These are phyloP conservation scores for Cutaneotrichosporon sp. DNA, from an alignment of 1,284 basidiomycete genomes.

Conservation along the genomic window DNA sequence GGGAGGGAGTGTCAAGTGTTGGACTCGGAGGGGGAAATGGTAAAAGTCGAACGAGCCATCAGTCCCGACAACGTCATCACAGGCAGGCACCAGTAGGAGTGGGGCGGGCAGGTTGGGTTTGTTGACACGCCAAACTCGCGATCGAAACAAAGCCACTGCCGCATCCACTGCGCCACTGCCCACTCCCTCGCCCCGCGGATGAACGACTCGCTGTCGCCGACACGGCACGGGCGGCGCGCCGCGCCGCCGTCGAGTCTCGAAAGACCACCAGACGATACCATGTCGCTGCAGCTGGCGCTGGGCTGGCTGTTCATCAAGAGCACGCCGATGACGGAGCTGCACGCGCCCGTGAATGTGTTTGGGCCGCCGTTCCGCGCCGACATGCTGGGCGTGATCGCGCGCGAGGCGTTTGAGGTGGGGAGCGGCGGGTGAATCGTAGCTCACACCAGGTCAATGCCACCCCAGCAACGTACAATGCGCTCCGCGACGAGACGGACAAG, in stretches of 20 bases:
- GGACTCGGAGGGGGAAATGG: not conserved
- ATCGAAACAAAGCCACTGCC: no score
- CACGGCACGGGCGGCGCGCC: not conserved
- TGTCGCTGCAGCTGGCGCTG: constrained; percentile 35
- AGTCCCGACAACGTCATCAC: not conserved
- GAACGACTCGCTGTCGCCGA: not conserved
- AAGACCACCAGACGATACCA: not conserved
- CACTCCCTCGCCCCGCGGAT: not conserved
- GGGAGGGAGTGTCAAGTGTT: no score
- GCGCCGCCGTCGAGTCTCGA: constrained; percentile 2
- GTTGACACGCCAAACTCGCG: constrained; percentile 2
- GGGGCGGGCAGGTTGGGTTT: not conserved
- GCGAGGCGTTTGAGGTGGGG: constrained; percentile 37
- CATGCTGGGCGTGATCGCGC: constrained; percentile 30
- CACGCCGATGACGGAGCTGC: constrained; percentile 14
- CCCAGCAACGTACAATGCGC: constrained; percentile 22
- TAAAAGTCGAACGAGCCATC: not conserved
- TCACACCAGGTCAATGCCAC: constrained; percentile 25
- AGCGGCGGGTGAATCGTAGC: not conserved
- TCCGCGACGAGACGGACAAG: constrained; percentile 25
- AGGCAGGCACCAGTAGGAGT: not conserved
- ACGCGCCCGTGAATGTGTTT: constrained; percentile 24
- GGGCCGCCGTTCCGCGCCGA: constrained; percentile 28
- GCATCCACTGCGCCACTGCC: not conserved
- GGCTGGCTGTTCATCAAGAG: constrained; percentile 28